Base-by-base conservation (phyloP, 495 filamentous ascomycete genomes). In the Staphylotrichum longicolle region DNA sequence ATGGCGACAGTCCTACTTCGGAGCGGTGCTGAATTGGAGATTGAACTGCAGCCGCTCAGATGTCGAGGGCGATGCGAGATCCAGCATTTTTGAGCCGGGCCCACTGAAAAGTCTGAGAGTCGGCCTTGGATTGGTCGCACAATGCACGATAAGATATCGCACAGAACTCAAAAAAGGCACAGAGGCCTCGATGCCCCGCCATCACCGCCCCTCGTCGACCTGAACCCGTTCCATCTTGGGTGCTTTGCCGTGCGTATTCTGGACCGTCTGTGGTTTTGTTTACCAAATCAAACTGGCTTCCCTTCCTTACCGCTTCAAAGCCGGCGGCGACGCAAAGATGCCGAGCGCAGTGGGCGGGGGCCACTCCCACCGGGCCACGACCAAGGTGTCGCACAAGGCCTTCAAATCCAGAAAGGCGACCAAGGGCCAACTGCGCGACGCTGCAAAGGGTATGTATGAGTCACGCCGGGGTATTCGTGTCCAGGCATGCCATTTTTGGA, bases 361-460 rank as follows among this genome's bases (percentile, higher is more conserved):
- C 41, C 94, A 97, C 70, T 91, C 93, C 67, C 94, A 98, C 77
- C 85, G 93, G 67, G 88, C 86, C 68, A 97, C 93, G 44, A 95
- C 91, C 46, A 98, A 98, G 79, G 72, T 80, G 47, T 70, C 80
- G 66, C 84, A 96, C 74, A 98, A 98, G 78, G 66, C 88, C 7
- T 98, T 91, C 83, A 98, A 98, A 75, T 89, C 89, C 41, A 84
- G 86, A 64, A 90, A 96, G 79, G 84, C 93, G 6, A 93, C 91
- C 48, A 98, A 98, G 73, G 85, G 89, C 58, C 82, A 88, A 33
- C 71, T 97, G 62, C 91, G 91, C 65, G 86, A 96, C 41, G 77
- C 84, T 61, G 82, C 85, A 10, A 97, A 96, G 78, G 94, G 91
- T 92, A 77, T 39, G 37, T 39, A 10, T 57, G 58, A 57, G 48